Evolutionary conservation across 2,329 filamentous ascomycete species (phyloP).

Genomic region (Diaporthe citrichinensis): DNA sequence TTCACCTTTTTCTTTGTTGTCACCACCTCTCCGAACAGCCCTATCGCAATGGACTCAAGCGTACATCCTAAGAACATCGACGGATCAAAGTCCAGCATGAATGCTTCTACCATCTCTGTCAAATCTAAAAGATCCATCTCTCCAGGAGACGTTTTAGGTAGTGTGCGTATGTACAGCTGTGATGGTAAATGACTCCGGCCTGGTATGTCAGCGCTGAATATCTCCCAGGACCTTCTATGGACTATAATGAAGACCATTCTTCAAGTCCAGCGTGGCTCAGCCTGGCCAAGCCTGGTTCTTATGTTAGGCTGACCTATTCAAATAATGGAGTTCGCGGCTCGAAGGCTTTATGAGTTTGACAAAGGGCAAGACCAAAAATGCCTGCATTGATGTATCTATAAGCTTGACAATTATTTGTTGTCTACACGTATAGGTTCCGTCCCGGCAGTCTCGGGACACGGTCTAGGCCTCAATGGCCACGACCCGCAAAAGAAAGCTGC

Average conservation of each 20-base stretch:
- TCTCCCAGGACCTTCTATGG: neutral
- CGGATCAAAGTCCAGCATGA: slow-evolving; percentile 14
- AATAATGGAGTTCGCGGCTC: neutral
- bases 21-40: neutral
- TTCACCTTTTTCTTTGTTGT: neutral
- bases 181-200: neutral
- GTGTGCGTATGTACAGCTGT: neutral
- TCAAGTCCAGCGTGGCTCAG: too few species aligned
- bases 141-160: neutral
- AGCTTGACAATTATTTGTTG: neutral
- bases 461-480: neutral
- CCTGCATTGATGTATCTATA: neutral
- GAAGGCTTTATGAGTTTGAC: neutral
- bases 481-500: neutral
- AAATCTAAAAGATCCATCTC: slow-evolving; percentile 13
- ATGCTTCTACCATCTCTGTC: slow-evolving; percentile 10
- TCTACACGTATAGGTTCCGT: neutral
- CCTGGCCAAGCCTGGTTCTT: neutral
- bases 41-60: slow-evolving; percentile 14
- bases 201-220: neutral
- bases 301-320: neutral
- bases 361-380: neutral
- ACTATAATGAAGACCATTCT: too few species aligned
- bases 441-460: neutral
- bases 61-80: slow-evolving; percentile 10